Evolutionary conservation across 768 basidiomycete species (phyloP).

Genomic region (Macrolepiota dolichaula): DNA sequence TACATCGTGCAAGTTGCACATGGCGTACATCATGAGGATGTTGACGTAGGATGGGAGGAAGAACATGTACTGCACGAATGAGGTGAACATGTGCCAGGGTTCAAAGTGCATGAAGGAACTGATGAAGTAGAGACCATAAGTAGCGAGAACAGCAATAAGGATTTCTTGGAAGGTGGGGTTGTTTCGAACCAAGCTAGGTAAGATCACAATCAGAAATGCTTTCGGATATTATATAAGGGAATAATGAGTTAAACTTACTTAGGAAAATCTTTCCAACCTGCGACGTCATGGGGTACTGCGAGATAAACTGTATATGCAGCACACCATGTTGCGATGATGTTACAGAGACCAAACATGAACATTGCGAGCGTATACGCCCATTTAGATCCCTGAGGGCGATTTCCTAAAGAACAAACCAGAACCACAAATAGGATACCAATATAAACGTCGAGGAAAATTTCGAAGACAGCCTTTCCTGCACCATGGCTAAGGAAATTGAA

Average conservation of each 20-base stretch:
- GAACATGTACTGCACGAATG: conserved; percentile 90
- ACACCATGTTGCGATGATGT: conserved; percentile 81
- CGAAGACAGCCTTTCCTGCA: conserved; percentile 70
- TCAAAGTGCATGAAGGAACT: conserved; percentile 87
- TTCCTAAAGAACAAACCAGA: conserved; percentile 85
- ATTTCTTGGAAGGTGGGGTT: conserved; percentile 81
- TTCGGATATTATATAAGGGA: not conserved
- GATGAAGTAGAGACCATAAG: conserved; percentile 83
- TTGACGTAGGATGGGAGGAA: conserved; percentile 76
- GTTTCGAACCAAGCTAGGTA: conserved; percentile 50
- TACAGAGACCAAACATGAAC: conserved; percentile 75
- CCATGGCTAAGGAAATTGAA: conserved; percentile 79
- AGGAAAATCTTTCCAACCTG: conserved; percentile 71
- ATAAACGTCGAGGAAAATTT: conserved; percentile 79
- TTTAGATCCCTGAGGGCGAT: conserved; percentile 88
- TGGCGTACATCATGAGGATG: conserved; percentile 92
- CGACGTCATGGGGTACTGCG: conserved; percentile 70
- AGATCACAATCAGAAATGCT: not conserved
- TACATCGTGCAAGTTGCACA: conserved; percentile 90
- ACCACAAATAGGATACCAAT: conserved; percentile 82
- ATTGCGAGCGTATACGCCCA: conserved; percentile 80
- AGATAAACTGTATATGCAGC: conserved; percentile 89
- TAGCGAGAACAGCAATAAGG: conserved; percentile 71
- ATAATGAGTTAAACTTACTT: conserved; percentile 42
- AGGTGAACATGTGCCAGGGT: conserved; percentile 97